Conservation (phyloP, 73 alveolate species). For the Paramecium bursaria region DNA sequence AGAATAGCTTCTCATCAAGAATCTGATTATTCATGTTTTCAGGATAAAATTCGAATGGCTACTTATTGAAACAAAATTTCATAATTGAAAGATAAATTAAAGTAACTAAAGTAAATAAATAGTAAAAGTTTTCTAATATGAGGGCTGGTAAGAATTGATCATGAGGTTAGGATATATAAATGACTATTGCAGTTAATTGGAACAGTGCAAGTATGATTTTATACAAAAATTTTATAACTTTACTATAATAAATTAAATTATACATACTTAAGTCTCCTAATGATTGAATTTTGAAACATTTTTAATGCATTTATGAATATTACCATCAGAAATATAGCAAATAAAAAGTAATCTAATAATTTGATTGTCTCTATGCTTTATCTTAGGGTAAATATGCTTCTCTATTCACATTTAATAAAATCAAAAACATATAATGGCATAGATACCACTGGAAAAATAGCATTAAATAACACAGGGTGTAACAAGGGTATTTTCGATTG, state of each 20-base stretch:
- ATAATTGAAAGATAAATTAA: background rate
- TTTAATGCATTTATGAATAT: background rate
- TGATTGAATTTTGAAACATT: background rate
- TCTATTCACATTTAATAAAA: slow-evolving; percentile 17
- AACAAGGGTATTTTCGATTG: slow-evolving; percentile 23
- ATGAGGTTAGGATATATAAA: slow-evolving; percentile 12
- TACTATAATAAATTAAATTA: background rate
- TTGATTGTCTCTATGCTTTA: background rate
- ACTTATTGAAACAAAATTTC: background rate
- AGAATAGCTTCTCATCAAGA: background rate
- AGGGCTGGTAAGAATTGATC: slow-evolving; percentile 18
- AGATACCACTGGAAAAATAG: slow-evolving; percentile 39
- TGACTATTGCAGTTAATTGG: slow-evolving; percentile 4
- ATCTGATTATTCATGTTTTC: slow-evolving; percentile 8
- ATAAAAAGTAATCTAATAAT: slow-evolving; percentile 3
- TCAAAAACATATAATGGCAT: slow-evolving; percentile 55
- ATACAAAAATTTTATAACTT: background rate
- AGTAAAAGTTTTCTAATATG: slow-evolving; percentile 41
- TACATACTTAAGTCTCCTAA: background rate
- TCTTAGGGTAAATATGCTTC: slow-evolving; percentile 21
- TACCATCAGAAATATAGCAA: background rate
- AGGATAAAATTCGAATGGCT: slow-evolving; percentile 20
- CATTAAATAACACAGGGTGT: slow-evolving; percentile 15
- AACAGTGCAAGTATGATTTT: background rate
- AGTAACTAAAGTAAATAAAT: slow-evolving; percentile 4